Conservation (phyloP, 2,329 filamentous ascomycete species). For the Penicillium sp. region DNA sequence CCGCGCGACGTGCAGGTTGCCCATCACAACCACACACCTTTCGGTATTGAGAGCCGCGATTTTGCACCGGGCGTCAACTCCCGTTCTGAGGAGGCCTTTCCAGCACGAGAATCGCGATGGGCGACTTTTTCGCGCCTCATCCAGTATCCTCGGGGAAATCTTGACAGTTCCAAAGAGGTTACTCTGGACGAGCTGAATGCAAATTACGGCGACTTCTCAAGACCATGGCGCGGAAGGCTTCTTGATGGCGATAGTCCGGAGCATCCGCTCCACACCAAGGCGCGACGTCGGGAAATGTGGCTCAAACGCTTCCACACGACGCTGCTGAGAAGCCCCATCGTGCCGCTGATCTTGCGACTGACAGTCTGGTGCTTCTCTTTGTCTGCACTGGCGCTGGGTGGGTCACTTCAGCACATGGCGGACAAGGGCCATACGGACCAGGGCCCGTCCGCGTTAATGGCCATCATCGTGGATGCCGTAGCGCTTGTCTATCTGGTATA, state of each 20-base stretch:
- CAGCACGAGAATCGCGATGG: constrained; percentile 42
- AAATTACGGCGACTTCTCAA: constrained; percentile 41
- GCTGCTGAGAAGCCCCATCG: constrained; percentile 73
- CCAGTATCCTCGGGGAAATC: constrained; percentile 36
- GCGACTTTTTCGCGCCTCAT: constrained; percentile 39
- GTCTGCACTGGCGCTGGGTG: constrained; percentile 71
- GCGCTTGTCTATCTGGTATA: constrained; percentile 87
- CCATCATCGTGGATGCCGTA: constrained; percentile 79
- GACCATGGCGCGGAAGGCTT: constrained; percentile 48
- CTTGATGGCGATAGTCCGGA: constrained; percentile 48
- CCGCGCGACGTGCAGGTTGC: constrained; percentile 39
- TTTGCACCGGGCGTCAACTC: constrained; percentile 6
- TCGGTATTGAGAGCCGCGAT: constrained; percentile 24
- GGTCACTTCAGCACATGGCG: constrained; percentile 63
- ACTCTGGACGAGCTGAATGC: constrained; percentile 42
- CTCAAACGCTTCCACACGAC: constrained; percentile 59
- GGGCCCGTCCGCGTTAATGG: constrained; percentile 75
- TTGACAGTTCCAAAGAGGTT: constrained; percentile 37
- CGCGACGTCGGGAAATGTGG: constrained; percentile 45
- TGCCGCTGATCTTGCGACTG: constrained; percentile 76
- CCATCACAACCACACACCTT: constrained; percentile 42
- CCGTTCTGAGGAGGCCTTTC: constrained; percentile 7
- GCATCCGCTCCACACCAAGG: constrained; percentile 44
- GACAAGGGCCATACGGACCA: constrained; percentile 47
- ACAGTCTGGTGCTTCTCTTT: constrained; percentile 78